Evolutionary conservation across 768 basidiomycete species (phyloP), one percentile per base, ranked within the genome.

Genomic region (Megacollybia marginata): DNA sequence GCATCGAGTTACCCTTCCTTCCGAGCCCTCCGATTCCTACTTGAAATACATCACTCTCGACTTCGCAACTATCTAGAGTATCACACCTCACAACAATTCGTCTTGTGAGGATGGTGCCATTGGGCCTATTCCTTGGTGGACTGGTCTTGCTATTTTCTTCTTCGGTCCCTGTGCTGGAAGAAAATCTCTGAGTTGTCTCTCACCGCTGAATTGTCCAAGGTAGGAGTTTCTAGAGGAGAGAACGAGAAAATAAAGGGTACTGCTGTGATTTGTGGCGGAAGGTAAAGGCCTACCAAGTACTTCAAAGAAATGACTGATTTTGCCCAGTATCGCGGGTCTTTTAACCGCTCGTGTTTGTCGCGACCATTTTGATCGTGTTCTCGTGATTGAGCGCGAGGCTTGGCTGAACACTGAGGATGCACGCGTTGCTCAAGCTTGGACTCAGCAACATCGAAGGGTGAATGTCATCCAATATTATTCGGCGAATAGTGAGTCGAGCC

Each of bases 381-480:
- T 67, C 16, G 51, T 68, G 34, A 51, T 68, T 23, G 67, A 68
- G 42, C 55, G 66, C 10, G 67, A 68, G 46, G 51, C 50, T 16
- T 65, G 61, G 60, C 42, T 62, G 4, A 50, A 55, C 10, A 50
- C 56, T 0, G 47, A 59, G 23, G 58, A 60, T 35, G 61, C 56
- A 31, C 36, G 56, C 38, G 47, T 48, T 16, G 34, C 51, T 4
- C 49, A 60, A 33, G 52, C 50, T 34, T 55, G 60, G 59, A 50
- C 36, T 19, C 52, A 54, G 33, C 46, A 48, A 33, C 52, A 55
- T 28, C 23, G 23, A 6, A 28, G 23, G 23, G 23, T 58, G 4
- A 55, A 63, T 4, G 55, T 67, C 20, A 48, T 59, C 46, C 64
- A 65, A 33, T 67, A 61, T 47, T 32, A 57, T 33, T 59, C 64